A percentile compares a stretch with the other conserved stretches of the same genome.
Evolutionary conservation across 2,329 filamentous ascomycete genomes (phyloP).

Genomic region (Sporothrix inflata): DNA sequence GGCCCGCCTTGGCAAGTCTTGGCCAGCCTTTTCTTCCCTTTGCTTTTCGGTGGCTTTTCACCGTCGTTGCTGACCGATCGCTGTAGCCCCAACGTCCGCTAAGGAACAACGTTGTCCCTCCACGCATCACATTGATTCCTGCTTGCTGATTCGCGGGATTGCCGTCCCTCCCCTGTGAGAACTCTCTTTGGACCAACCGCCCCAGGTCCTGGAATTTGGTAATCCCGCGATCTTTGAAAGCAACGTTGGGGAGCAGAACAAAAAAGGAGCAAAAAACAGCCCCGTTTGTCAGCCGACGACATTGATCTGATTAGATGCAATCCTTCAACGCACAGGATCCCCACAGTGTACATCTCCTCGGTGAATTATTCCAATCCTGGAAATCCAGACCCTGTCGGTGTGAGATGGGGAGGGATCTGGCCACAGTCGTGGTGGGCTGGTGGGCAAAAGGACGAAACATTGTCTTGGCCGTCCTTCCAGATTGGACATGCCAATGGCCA

Average conservation of each 20-base stretch:
- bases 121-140: no score
- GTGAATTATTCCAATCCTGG: background rate
- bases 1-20: no score
- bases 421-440: no score
- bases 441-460: no score
- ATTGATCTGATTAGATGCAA: background rate
- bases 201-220: background rate
- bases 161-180: background rate
- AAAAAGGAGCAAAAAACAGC: background rate
- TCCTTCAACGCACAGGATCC: no score
- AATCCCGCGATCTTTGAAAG: constrained; percentile 1
- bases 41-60: background rate
- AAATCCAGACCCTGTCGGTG: background rate
- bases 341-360: no score
- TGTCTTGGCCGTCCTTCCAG: no score
- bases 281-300: background rate
- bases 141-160: background rate
- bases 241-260: background rate
- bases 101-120: constrained; percentile 4
- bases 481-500: no score
- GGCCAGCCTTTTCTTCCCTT: no score
- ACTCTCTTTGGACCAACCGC: background rate
- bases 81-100: background rate
- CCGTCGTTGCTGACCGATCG: background rate
- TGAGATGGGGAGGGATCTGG: no score